These are phyloP conservation scores for Pseudogymnoascus sp. DNA, from an alignment of 2,329 filamentous ascomycete genomes.

Conservation along the genomic window DNA sequence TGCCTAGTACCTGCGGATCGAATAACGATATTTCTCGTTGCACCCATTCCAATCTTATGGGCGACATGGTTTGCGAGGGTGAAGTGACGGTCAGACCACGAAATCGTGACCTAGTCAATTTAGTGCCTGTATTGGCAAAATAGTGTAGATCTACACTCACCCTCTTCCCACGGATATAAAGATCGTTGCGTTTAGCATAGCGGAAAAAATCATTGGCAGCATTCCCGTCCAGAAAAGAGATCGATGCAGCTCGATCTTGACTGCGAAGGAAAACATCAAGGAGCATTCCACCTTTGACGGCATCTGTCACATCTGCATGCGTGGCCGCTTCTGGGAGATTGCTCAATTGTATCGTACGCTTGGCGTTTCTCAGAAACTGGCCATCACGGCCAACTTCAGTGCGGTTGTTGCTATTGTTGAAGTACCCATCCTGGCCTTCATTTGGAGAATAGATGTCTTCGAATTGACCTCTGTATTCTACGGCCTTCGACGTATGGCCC, in stretches of 20 bases:
- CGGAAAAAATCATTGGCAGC: slow-evolving; percentile 60
- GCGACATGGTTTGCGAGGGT: slow-evolving; percentile 56
- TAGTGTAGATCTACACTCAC: slow-evolving; percentile 38
- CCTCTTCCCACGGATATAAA: slow-evolving; percentile 63
- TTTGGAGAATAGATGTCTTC: neutral
- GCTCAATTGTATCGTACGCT: slow-evolving; percentile 55
- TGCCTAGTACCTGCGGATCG: slow-evolving; percentile 50
- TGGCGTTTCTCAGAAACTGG: slow-evolving; percentile 26
- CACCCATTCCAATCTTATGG: slow-evolving; percentile 57
- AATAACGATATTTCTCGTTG: slow-evolving; percentile 69
- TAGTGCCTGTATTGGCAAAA: neutral
- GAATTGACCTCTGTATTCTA: neutral
- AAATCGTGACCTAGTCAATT: slow-evolving; percentile 52
- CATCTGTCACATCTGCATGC: slow-evolving; percentile 57
- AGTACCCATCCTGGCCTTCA: slow-evolving; percentile 19
- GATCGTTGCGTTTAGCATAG: slow-evolving; percentile 55
- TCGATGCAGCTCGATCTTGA: slow-evolving; percentile 52
- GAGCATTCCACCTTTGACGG: slow-evolving; percentile 63
- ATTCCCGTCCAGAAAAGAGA: slow-evolving; percentile 63
- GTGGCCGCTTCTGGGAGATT: slow-evolving; percentile 57
- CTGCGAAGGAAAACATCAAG: slow-evolving; percentile 60
- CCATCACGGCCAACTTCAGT: slow-evolving; percentile 16
- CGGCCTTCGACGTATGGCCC: neutral
- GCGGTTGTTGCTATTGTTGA: slow-evolving; percentile 22
- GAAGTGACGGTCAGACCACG: slow-evolving; percentile 68